These are phyloP conservation scores for Imleria badia DNA, from an alignment of 768 basidiomycete genomes.

Conservation along the genomic window DNA sequence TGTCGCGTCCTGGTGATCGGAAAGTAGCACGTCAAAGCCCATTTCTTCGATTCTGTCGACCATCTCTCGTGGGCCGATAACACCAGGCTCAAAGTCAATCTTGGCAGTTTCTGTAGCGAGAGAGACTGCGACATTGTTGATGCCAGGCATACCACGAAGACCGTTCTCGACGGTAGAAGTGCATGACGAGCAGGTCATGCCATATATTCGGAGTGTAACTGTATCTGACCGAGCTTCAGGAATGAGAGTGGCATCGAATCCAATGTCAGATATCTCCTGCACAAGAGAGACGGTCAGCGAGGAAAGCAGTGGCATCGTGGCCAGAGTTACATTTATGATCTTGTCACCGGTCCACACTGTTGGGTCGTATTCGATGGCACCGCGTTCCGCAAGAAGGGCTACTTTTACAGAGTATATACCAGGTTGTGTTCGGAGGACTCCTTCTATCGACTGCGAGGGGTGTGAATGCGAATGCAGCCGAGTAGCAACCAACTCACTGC, in stretches of 20 bases:
- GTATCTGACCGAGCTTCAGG: constrained; percentile 63
- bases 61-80: constrained; percentile 82
- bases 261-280: constrained; percentile 91
- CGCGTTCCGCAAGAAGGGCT: constrained; percentile 96
- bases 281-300: constrained; percentile 4
- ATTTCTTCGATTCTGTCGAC: constrained; percentile 85
- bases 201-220: constrained; percentile 78
- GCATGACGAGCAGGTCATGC: constrained; percentile 89
- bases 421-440: constrained; percentile 74
- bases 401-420: constrained; percentile 93
- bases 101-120: constrained; percentile 75
- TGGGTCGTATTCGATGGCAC: constrained; percentile 87
- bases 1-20: constrained; percentile 76
- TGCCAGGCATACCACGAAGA: constrained; percentile 68
- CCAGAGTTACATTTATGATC: constrained; percentile 57
- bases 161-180: constrained; percentile 73
- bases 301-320: not conserved
- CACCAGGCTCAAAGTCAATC: constrained; percentile 68
- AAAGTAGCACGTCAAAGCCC: constrained; percentile 87
- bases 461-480: not conserved
- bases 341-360: constrained; percentile 76
- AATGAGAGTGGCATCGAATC: constrained; percentile 84
- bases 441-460: constrained; percentile 69
- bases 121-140: constrained; percentile 69
- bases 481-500: constrained; percentile 51